Conservation (phyloP, 768 basidiomycete genomes). For the Lactarius akahatsu region DNA sequence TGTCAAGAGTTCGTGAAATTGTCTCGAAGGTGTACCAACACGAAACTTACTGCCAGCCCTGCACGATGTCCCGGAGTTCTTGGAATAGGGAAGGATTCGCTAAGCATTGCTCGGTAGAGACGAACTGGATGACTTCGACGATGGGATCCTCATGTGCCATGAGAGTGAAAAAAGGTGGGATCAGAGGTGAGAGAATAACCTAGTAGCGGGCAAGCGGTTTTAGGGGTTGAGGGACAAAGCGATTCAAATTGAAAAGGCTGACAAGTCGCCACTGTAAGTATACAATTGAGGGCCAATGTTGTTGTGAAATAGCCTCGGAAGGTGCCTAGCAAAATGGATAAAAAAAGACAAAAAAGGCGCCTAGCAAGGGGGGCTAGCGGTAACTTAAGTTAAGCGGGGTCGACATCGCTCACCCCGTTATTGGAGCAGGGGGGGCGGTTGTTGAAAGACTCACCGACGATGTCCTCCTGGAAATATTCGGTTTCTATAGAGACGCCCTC, state of each 20-base stretch:
- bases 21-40: not conserved
- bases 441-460: not conserved
- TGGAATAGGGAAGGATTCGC: constrained; percentile 11
- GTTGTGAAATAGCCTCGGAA: not conserved
- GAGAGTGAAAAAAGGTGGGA: not conserved
- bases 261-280: not conserved
- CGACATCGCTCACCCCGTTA: not conserved
- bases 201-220: not conserved
- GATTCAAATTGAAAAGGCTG: not conserved
- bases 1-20: not conserved
- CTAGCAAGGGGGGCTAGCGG: too few relatives aligned
- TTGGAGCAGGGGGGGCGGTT: not conserved
- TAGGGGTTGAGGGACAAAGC: not conserved
- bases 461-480: constrained; percentile 9
- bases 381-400: too few relatives aligned
- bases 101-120: not conserved
- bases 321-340: not conserved
- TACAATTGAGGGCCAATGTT: not conserved
- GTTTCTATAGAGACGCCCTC: not conserved
- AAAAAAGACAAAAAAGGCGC: too few relatives aligned
- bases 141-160: not conserved
- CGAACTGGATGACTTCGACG: constrained; percentile 12
- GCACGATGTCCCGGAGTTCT: not conserved
- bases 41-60: constrained; percentile 17
- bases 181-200: not conserved